These are phyloP conservation scores for Penicillium janthinellum DNA, from an alignment of 2,329 filamentous ascomycete species.

Conservation along the genomic window DNA sequence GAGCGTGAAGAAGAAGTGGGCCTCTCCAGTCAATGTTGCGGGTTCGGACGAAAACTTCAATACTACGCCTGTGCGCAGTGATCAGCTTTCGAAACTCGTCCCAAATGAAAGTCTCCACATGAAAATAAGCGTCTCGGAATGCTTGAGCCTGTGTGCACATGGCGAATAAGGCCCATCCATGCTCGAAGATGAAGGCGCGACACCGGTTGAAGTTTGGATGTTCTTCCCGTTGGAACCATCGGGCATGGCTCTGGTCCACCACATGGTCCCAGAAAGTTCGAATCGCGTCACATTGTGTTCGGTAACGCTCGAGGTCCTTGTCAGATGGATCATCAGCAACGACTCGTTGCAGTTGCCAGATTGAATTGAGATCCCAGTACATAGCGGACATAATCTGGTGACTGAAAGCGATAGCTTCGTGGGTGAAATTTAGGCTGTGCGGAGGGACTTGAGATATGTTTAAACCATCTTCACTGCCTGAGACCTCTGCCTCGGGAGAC, in stretches of 20 bases:
- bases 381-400: slow-evolving; percentile 18
- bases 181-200: slow-evolving; percentile 9
- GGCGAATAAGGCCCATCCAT: slow-evolving; percentile 31
- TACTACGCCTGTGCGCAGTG: slow-evolving; percentile 21
- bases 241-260: neutral
- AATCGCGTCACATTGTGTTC: neutral
- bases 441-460: no score
- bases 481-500: neutral
- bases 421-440: neutral
- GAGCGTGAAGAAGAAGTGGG: neutral
- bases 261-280: neutral
- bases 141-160: slow-evolving; percentile 31
- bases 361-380: slow-evolving; percentile 24
- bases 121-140: slow-evolving; percentile 22
- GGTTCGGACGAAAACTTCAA: slow-evolving; percentile 28
- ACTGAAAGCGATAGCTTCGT: neutral
- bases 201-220: neutral
- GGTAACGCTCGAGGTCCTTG: neutral
- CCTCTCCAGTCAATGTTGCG: slow-evolving; percentile 29
- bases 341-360: slow-evolving; percentile 11
- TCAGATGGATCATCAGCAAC: neutral
- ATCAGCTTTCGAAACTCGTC: slow-evolving; percentile 18
- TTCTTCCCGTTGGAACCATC: neutral
- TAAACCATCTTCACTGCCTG: no score
- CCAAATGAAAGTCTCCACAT: slow-evolving; percentile 18